Conservation (phyloP, 176 grass and related monocot genomes). For the Oryza longistaminata region DNA sequence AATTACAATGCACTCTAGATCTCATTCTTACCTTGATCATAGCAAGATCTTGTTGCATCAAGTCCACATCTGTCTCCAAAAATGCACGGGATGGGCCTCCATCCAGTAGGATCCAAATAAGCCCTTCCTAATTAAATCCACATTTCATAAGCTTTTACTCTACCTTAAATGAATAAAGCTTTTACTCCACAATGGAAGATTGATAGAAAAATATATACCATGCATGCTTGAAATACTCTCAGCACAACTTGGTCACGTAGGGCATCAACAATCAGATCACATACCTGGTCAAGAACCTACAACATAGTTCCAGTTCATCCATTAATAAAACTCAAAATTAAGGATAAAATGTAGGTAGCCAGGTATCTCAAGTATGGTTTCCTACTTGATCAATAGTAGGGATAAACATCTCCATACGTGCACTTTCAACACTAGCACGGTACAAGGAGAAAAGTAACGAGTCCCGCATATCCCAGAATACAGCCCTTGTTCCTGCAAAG, state of each 20-base stretch:
- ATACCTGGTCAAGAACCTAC: conserved; percentile 84
- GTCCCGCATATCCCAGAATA: conserved; percentile 84
- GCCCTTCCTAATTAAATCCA: conserved; percentile 63
- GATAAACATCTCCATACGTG: conserved; percentile 74
- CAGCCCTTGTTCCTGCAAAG: conserved; percentile 64
- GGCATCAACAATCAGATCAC: conserved; percentile 77
- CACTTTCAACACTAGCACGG: conserved; percentile 55
- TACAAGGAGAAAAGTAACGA: conserved; percentile 87
- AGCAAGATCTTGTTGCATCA: conserved; percentile 80
- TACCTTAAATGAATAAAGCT: conserved; percentile 27
- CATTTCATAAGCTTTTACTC: conserved; percentile 17
- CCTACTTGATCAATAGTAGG: conserved; percentile 76
- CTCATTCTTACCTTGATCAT: conserved; percentile 68
- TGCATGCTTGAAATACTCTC: conserved; percentile 77
- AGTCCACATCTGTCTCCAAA: conserved; percentile 66
- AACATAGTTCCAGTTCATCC: conserved; percentile 34
- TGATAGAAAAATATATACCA: conserved; percentile 56
- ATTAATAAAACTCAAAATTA: conserved; percentile 22
- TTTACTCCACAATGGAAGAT: conserved; percentile 9
- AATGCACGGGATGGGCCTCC: conserved; percentile 86
- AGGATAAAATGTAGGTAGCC: conserved; percentile 27
- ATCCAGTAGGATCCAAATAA: conserved; percentile 84
- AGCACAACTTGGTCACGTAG: conserved; percentile 85
- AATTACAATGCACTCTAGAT: conserved; percentile 18
- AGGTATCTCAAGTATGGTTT: conserved; percentile 23